phyloP scores from a whole-genome alignment of 768 basidiomycete species.

The Tylopilus rubrobrunneus region DNA sequence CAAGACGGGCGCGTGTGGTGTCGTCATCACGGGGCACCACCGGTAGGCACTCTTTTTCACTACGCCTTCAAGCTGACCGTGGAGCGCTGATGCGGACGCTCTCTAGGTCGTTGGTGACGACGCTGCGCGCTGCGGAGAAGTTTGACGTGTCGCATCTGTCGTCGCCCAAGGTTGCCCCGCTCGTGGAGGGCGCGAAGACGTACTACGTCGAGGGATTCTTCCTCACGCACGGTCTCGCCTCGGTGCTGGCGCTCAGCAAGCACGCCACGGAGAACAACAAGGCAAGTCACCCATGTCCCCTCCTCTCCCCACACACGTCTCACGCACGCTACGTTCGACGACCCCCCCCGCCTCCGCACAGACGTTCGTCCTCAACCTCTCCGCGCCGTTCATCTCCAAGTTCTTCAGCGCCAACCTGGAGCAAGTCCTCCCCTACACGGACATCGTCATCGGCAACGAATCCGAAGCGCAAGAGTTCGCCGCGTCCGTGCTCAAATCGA shows the following conservation, averaged over 20 bases:
- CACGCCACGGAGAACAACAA: slow-evolving; percentile 74
- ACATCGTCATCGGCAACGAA: slow-evolving; percentile 96
- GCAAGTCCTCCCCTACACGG: slow-evolving; percentile 76
- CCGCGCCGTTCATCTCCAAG: slow-evolving; percentile 94
- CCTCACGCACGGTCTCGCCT: slow-evolving; percentile 85
- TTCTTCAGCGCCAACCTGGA: slow-evolving; percentile 86
- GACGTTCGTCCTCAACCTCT: slow-evolving; percentile 91
- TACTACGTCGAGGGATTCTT: slow-evolving; percentile 98
- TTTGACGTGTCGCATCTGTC: slow-evolving; percentile 80
- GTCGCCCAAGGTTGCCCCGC: slow-evolving; percentile 66
- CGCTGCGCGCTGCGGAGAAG: slow-evolving; percentile 84
- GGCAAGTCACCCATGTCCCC: slow-evolving; percentile 34
- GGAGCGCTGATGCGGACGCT: neutral
- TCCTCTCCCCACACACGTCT: neutral
- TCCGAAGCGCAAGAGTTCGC: slow-evolving; percentile 89
- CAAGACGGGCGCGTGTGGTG: slow-evolving; percentile 95
- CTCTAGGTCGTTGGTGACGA: slow-evolving; percentile 85
- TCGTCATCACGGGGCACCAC: slow-evolving; percentile 90
- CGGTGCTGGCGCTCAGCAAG: slow-evolving; percentile 69
- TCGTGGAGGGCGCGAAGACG: slow-evolving; percentile 76
- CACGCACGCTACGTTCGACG: neutral
- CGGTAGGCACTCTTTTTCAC: slow-evolving; percentile 48
- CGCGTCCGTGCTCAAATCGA: slow-evolving; percentile 60
- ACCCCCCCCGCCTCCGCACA: slow-evolving; percentile 22
- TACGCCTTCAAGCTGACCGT: neutral